Conservation (phyloP, 2,329 filamentous ascomycete genomes). For the Fusarium palustre region DNA sequence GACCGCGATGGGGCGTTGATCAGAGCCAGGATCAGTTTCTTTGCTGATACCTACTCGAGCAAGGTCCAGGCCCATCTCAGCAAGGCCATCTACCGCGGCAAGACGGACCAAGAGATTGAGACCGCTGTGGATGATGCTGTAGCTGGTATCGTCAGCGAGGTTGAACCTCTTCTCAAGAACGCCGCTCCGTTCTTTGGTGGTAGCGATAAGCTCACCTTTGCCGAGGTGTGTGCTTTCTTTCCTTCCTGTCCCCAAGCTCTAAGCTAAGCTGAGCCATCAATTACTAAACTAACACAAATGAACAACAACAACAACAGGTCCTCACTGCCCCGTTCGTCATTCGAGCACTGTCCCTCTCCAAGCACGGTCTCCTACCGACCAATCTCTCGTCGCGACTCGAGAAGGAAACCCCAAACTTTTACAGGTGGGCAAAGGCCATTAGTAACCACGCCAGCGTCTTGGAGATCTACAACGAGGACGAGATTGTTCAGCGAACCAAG, state of each 20-base stretch:
- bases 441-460: constrained; percentile 73
- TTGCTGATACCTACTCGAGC: constrained; percentile 73
- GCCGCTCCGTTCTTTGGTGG: constrained; percentile 73
- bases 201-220: constrained; percentile 73
- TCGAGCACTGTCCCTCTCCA: constrained; percentile 66
- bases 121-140: constrained; percentile 64
- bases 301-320: constrained; percentile 56
- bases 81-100: constrained; percentile 58
- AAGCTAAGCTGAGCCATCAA: background rate
- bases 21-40: constrained; percentile 77
- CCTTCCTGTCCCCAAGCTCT: background rate
- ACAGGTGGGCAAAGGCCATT: constrained; percentile 73
- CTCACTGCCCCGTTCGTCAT: constrained; percentile 75
- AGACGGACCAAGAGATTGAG: constrained; percentile 63
- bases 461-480: constrained; percentile 67
- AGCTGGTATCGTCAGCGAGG: constrained; percentile 71
- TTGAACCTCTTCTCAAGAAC: constrained; percentile 75
- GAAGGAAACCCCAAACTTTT: constrained; percentile 72
- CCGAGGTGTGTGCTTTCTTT: constrained; percentile 68
- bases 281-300: constrained; percentile 1
- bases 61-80: constrained; percentile 67
- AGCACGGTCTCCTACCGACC: constrained; percentile 65
- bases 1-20: constrained; percentile 66
- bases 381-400: constrained; percentile 60
- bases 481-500: constrained; percentile 34